Conservation (phyloP, 2,329 filamentous ascomycete genomes). For the Ophiostoma sp. region DNA sequence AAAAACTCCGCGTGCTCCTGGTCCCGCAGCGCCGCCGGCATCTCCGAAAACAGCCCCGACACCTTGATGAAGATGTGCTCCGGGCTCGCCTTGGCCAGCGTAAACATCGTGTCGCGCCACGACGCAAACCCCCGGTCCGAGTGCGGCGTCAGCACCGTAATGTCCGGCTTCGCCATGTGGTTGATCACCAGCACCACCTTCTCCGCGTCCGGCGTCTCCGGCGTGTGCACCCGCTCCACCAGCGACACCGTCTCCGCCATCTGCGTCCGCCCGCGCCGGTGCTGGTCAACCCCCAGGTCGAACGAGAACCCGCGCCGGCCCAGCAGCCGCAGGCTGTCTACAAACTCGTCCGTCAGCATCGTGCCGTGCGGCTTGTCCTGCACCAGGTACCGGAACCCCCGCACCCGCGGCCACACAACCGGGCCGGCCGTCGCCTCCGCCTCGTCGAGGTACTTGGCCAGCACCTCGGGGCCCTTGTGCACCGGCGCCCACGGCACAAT, state of each 20-base stretch:
- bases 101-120: constrained; percentile 65
- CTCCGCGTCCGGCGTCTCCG: constrained; percentile 51
- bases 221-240: constrained; percentile 58
- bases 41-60: constrained; percentile 79
- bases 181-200: constrained; percentile 68
- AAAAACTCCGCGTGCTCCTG: constrained; percentile 54
- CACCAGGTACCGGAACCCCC: constrained; percentile 76
- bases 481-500: constrained; percentile 85
- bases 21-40: constrained; percentile 52
- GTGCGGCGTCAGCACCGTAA: constrained; percentile 56
- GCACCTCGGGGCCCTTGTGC: constrained; percentile 53
- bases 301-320: constrained; percentile 63
- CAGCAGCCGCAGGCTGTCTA: constrained; percentile 60
- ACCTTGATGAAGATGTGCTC: constrained; percentile 77
- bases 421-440: constrained; percentile 59
- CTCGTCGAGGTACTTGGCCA: constrained; percentile 60
- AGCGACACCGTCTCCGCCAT: constrained; percentile 66
- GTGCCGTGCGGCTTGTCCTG: constrained; percentile 68
- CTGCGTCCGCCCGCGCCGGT: constrained; percentile 68
- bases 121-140: constrained; percentile 55
- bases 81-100: constrained; percentile 55
- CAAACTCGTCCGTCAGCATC: constrained; percentile 59
- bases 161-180: constrained; percentile 83
- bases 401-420: constrained; percentile 61
- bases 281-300: constrained; percentile 78